Base-by-base conservation (phyloP, 768 basidiomycete genomes). In the Leccinum pellstonianum region DNA sequence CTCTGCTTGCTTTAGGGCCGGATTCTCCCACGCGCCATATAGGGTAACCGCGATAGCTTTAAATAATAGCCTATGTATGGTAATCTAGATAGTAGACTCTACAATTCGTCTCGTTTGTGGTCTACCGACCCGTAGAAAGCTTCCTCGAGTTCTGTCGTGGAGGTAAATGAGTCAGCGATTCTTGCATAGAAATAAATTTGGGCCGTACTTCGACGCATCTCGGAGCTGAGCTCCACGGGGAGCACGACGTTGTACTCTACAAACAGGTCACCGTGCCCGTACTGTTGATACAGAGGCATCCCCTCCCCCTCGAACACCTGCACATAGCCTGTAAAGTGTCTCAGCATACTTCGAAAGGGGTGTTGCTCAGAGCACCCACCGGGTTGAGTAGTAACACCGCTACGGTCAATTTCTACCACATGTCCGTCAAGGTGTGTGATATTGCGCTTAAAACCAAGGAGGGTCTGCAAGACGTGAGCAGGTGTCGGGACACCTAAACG, bases 391-490 rank as follows among this genome's bases (percentile, higher is more conserved):
- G 97, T 98, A 1, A 96, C 92, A 15, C 86, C 88, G 43, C 81
- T 78, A 55, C 94, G 82, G 43, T 80, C 80, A 10, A 98, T 76
- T 54, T 80, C 77, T 38, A 98, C 82, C 31, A 80, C 75, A 69
- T 90, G 90, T 5, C 94, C 96, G 68, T 98, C 97, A 59, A 99
- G 80, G 75, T 95, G 95, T 4, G 90, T 93, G 56, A 99, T 74
- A 68, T 94, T 94, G 43, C 87, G 86, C 69, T 93, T 83, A 76
- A 99, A 98, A n/a, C 97, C 97, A 25, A 99, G 80, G n/a, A 98
- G 76, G 14, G 96, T 95, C 95, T 98, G 50, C 14, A n/a, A 48
- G 41, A 54, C 10, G 19, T 19, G 12, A 19, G 29, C 57, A 47
- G 58, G 50, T 52, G 62, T 27, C 14, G 19, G 47, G 11, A 46